Evolutionary conservation across 2,329 filamentous ascomycete genomes (phyloP).

Genomic region (Colletotrichum camelliae): DNA sequence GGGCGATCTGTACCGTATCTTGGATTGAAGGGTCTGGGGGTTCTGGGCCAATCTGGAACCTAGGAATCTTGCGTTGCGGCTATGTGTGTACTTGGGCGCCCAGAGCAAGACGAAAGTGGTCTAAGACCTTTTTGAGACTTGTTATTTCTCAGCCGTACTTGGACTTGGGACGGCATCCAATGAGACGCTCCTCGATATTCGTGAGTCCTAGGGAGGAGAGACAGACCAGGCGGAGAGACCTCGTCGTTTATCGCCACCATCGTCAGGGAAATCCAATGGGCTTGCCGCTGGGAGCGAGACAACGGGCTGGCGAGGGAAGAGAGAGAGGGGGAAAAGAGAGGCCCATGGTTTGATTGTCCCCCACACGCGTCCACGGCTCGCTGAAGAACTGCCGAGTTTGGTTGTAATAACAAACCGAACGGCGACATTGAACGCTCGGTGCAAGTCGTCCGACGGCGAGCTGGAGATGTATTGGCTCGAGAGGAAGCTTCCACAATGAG

Average conservation of each 20-base stretch:
- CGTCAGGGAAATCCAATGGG: background rate
- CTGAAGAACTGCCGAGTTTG: conserved; percentile 6
- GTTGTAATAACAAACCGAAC: background rate
- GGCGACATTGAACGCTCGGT: background rate
- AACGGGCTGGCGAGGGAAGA: background rate
- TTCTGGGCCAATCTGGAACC: background rate
- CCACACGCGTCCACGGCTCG: background rate
- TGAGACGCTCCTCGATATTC: background rate
- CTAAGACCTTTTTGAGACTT: background rate
- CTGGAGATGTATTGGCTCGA: background rate
- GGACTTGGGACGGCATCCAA: background rate
- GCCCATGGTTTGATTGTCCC: background rate
- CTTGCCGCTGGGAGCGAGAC: background rate
- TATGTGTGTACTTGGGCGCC: background rate
- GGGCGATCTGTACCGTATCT: conserved; percentile 6
- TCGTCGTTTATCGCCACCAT: background rate
- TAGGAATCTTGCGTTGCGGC: background rate
- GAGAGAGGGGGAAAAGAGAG: background rate
- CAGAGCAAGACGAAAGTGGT: background rate
- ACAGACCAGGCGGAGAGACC: background rate
- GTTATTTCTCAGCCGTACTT: background rate
- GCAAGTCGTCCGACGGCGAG: background rate
- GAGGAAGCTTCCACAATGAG: background rate
- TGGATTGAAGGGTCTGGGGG: background rate
- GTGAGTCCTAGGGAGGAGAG: background rate